A percentile compares a stretch with the other conserved stretches of the same genome.
Evolutionary conservation across 139 green algal genomes (phyloP).

Genomic region (Diplosphaera chodatii): DNA sequence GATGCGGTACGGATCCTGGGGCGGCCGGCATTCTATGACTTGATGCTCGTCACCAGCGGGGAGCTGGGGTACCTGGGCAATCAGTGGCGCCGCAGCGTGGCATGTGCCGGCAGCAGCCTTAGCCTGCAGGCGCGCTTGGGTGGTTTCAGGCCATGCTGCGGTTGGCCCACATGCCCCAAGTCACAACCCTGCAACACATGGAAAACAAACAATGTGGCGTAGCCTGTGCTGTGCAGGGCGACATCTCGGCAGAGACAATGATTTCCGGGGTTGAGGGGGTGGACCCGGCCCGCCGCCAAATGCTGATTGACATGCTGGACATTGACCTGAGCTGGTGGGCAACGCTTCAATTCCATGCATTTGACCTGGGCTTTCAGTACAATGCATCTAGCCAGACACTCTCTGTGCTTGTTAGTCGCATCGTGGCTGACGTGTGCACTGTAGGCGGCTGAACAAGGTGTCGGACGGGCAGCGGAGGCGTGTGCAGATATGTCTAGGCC

Average conservation of each 20-base stretch:
- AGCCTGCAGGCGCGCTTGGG: slow-evolving; percentile 49
- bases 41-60: slow-evolving; percentile 68
- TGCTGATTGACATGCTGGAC: slow-evolving; percentile 85
- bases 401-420: too few species aligned
- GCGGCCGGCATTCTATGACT: slow-evolving; percentile 88
- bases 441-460: slow-evolving; percentile 77
- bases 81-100: slow-evolving; percentile 87
- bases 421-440: too few species aligned
- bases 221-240: slow-evolving; percentile 51
- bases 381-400: not conserved
- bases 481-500: slow-evolving; percentile 94
- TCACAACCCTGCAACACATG: too few species aligned
- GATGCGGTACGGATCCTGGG: slow-evolving; percentile 78
- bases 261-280: slow-evolving; percentile 77
- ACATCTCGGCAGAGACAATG: slow-evolving; percentile 79
- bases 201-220: too few species aligned
- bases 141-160: too few species aligned
- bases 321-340: slow-evolving; percentile 83
- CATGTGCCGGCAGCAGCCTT: slow-evolving; percentile 82
- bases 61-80: slow-evolving; percentile 76
- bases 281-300: slow-evolving; percentile 57
- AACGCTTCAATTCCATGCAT: too few species aligned
- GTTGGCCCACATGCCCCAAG: too few species aligned
- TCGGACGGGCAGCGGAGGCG: slow-evolving; percentile 90
- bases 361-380: too few species aligned